Base-by-base conservation (phyloP, 2,329 filamentous ascomycete species). In the Pestalotiopsis sp. region DNA sequence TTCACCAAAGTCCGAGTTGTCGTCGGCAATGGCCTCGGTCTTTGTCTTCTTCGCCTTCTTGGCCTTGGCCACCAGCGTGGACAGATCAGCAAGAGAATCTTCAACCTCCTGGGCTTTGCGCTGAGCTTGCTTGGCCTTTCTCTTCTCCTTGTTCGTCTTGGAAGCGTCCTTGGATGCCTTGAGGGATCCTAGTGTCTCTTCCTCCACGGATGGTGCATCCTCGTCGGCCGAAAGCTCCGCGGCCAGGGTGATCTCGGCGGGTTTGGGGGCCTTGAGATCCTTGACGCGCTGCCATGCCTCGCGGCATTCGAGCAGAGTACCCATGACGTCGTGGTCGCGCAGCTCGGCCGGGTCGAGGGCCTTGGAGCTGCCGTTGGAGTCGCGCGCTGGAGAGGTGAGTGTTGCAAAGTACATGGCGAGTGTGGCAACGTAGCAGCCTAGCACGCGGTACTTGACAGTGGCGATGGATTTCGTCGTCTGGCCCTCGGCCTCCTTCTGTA, bases 321-420 rank as follows among this genome's bases (percentile, higher is more conserved):
- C 90, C 94, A 99, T 98, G 70, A 99, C 89, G 14, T 94, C 91
- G 79, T 99, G 96, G 66, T 97, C 93, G 70, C 93, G 91, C 57
- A 99, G 82, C 73, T 97, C 91, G n/a, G 87, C 84, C 4, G 95
- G 92, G 67, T 93, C 87, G 72, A 97, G 81, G 0, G 93, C 86
- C 69, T 90, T 86, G 13, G 82, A 80, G 0, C 83, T 80, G 7
- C 85, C 85, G 45, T 84, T 81, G 0, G 83, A 82, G 69, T 90
- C 89, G 64, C 90, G 86, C 2, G 91, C 87, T 1, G 93, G 91
- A 0, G 94, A 97, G 12, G 94, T 93, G n/a, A 99, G 83, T 45
- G 98, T 88, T 49, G 95, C 93, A 79, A 99, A 97, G 80, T 99
- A 99, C 89, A 97, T 95, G 63, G 93, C 91, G 73, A 99, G 85